phyloP scores from a whole-genome alignment of 495 filamentous ascomycete genomes.

The Pyronema omphalodes region DNA sequence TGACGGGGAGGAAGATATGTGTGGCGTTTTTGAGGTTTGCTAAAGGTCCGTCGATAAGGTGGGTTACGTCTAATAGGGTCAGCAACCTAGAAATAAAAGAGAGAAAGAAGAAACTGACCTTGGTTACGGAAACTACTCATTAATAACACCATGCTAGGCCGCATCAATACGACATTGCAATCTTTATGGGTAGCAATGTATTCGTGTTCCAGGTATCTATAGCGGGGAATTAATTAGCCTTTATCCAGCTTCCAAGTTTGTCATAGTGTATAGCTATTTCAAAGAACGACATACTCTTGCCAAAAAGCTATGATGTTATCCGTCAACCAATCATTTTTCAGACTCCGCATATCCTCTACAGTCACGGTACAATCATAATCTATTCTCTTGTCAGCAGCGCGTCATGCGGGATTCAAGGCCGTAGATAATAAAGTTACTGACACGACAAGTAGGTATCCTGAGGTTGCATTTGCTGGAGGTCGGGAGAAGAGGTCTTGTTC shows the following conservation, averaged over 20 bases:
- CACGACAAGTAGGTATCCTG: conserved; percentile 59
- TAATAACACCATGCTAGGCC: conserved; percentile 58
- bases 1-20: conserved; percentile 94
- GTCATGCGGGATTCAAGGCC: neutral
- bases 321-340: conserved; percentile 93
- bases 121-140: neutral
- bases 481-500: conserved; percentile 17
- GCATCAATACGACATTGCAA: conserved; percentile 76
- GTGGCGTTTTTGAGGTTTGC: conserved; percentile 57
- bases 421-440: conserved; percentile 27
- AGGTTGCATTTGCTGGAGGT: conserved; percentile 31
- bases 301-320: conserved; percentile 39
- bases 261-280: neutral
- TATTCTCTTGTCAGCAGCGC: conserved; percentile 15
- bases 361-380: conserved; percentile 57
- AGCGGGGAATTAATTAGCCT: neutral
- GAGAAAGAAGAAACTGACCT: neutral
- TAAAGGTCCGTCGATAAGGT: neutral
- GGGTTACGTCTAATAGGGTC: neutral
- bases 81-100: no score
- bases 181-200: conserved; percentile 53
- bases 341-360: conserved; percentile 64
- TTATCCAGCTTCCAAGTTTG: neutral
- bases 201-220: conserved; percentile 78
- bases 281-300: neutral